Base-by-base conservation (phyloP, 2,329 filamentous ascomycete species). In the Orbilia javanica region DNA sequence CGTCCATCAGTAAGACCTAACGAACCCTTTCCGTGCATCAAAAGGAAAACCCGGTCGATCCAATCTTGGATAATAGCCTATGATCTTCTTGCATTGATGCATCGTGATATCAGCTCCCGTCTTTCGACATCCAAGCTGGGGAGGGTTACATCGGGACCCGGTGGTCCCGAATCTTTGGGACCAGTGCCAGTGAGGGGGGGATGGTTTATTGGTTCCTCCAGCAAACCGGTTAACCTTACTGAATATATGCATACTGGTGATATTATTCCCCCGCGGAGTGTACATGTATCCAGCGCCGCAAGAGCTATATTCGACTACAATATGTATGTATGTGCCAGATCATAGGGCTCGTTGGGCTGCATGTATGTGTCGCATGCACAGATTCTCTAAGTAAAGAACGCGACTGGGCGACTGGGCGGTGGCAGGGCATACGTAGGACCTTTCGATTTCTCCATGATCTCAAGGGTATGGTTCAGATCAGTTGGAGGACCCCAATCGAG, bases 71-170 rank as follows among this genome's bases (percentile, higher is more conserved):
- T 60, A 42, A 60, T 60, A 60, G 55, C 69, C 69, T 66, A 73
- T 73, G 69, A 73, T 73, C 60, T 72, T 72, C 18, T 10, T 36
- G 34, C 39, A 55, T 57, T 42, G 62, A 66, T 48, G 69, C 60
- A 73, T 66, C 69, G 39, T 73, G 69, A 73, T 65, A 73, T 73
- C 69, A 73, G 60, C 46, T 48, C 50, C 69, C 69, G 69, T 50
- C 34, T 42, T 60, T 60, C 29, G 50, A 60, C 39, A 52, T 22
- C 50, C 18, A 3, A 57, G 46, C 34, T 50, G 27, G 39, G 60
- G 31, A 62, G 60, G 68, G 68, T 73, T 73, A 73, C 69, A 66
- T 73, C 55, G 55, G 55, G 55, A 42, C 34, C 55, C 15, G 27
- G 53, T 60, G 8, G 18, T 42, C 42, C 55, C 55, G 55, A 60